Percentiles rank a stretch among this genome's conserved stretches.
Conservation (phyloP, 345 rosid species). For the Excoecaria agallocha region DNA sequence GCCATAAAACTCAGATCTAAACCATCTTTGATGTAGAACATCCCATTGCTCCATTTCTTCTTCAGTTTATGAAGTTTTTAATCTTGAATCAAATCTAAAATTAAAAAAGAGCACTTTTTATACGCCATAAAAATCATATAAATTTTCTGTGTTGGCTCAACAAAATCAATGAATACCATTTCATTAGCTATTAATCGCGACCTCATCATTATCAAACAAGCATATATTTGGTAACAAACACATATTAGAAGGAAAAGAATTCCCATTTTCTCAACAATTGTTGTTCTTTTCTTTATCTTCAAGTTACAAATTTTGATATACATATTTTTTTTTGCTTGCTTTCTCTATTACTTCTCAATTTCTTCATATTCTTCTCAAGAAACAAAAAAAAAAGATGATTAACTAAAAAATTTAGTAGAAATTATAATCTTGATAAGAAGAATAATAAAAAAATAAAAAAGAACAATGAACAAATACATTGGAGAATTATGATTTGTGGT, state of each 20-base stretch:
- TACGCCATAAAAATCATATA: conserved; percentile 40
- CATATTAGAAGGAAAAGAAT: conserved; percentile 7
- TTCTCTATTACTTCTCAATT: conserved; percentile 7
- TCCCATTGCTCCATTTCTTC: conserved; percentile 58
- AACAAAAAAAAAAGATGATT: background rate
- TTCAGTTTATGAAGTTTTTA: conserved; percentile 21
- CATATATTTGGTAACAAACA: conserved; percentile 16
- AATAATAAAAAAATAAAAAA: background rate
- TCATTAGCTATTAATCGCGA: background rate
- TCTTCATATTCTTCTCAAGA: conserved; percentile 1
- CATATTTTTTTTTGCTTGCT: conserved; percentile 14
- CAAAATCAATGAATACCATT: conserved; percentile 13
- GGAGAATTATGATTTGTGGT: conserved; percentile 19
- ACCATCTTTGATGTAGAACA: conserved; percentile 84
- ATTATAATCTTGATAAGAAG: background rate
- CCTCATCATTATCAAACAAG: conserved; percentile 9
- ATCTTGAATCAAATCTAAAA: conserved; percentile 31
- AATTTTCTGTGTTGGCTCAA: conserved; percentile 28
- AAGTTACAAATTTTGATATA: conserved; percentile 24
- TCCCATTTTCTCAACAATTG: background rate
- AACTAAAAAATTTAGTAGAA: background rate
- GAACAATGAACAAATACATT: background rate
- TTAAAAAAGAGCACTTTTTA: conserved; percentile 9
- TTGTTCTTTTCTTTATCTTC: conserved; percentile 41
- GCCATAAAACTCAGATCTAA: no score